Evolutionary conservation across 2,329 filamentous ascomycete species (phyloP).

Genomic region (Trichoderma sp.): DNA sequence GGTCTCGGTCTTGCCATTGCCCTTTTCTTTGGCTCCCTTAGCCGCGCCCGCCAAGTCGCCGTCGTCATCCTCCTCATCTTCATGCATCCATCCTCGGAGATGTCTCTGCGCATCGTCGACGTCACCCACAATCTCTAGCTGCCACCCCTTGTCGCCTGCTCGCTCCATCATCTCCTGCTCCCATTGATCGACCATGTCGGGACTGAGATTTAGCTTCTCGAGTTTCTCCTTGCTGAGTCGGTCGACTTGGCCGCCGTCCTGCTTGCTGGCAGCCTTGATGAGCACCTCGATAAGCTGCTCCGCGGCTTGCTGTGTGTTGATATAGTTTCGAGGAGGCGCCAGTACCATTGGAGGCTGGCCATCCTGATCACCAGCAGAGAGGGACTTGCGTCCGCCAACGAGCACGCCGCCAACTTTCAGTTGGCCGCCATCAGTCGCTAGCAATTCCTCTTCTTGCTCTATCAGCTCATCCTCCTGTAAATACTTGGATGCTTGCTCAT

Average conservation of each 20-base stretch:
- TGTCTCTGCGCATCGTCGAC: slow-evolving; percentile 58
- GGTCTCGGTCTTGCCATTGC: neutral
- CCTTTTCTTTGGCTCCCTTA: slow-evolving; percentile 7
- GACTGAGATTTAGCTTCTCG: slow-evolving; percentile 65
- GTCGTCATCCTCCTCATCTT: slow-evolving; percentile 44
- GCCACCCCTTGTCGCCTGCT: neutral
- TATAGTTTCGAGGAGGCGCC: slow-evolving; percentile 44
- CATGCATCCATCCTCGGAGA: slow-evolving; percentile 69
- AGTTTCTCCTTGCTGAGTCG: slow-evolving; percentile 67
- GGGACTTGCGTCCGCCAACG: slow-evolving; percentile 52
- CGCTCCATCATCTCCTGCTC: slow-evolving; percentile 62
- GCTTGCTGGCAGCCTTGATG: slow-evolving; percentile 47
- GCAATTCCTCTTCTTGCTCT: slow-evolving; percentile 16
- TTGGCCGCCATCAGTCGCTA: neutral
- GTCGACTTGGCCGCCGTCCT: slow-evolving; percentile 63
- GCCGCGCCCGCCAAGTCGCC: neutral
- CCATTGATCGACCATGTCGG: slow-evolving; percentile 68
- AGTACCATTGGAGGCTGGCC: slow-evolving; percentile 50
- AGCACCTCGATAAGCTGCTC: slow-evolving; percentile 43
- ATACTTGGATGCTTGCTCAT: slow-evolving; percentile 36
- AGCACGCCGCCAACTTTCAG: slow-evolving; percentile 55
- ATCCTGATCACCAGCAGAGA: slow-evolving; percentile 49
- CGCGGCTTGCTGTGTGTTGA: slow-evolving; percentile 7
- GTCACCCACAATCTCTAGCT: slow-evolving; percentile 63
- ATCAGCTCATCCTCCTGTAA: slow-evolving; percentile 30